These are phyloP conservation scores for Ophiocordyceps australis DNA, from an alignment of 2,329 filamentous ascomycete species.

Conservation along the genomic window DNA sequence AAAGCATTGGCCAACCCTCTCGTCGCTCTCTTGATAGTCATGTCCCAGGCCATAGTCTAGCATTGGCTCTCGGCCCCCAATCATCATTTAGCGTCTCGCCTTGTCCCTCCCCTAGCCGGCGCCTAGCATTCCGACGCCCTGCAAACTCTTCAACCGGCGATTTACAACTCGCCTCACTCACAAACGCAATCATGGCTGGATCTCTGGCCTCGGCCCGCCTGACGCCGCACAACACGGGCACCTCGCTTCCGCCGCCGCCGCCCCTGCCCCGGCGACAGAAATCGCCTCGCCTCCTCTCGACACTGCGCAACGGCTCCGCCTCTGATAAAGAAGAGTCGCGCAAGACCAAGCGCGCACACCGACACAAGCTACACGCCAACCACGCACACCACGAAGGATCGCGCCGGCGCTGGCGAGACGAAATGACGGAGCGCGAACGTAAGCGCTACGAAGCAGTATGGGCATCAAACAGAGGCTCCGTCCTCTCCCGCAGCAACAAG, in stretches of 20 bases:
- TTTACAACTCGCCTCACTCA: conserved; percentile 45
- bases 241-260: conserved; percentile 10
- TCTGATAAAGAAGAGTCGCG: conserved; percentile 34
- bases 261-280: conserved; percentile 22
- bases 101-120: no score
- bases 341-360: conserved; percentile 22
- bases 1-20: no score
- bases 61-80: no score
- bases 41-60: no score
- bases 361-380: conserved; percentile 37
- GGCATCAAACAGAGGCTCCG: conserved; percentile 58
- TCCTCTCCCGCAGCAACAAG: conserved; percentile 14
- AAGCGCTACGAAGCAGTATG: conserved; percentile 72
- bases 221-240: conserved; percentile 20
- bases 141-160: conserved; percentile 13
- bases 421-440: conserved; percentile 53
- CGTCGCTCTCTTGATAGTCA: no score
- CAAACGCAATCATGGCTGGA: conserved; percentile 58
- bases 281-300: conserved; percentile 41
- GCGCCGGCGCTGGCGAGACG: conserved; percentile 59
- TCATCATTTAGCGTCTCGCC: conserved; percentile 1
- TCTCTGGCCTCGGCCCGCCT: conserved; percentile 49
- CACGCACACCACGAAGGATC: conserved; percentile 64
- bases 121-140: no score
- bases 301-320: conserved; percentile 38